Evolutionary conservation across 768 basidiomycete genomes (phyloP), one percentile per base, ranked within the genome.

Genomic region (Xerocomellus intermedius): DNA sequence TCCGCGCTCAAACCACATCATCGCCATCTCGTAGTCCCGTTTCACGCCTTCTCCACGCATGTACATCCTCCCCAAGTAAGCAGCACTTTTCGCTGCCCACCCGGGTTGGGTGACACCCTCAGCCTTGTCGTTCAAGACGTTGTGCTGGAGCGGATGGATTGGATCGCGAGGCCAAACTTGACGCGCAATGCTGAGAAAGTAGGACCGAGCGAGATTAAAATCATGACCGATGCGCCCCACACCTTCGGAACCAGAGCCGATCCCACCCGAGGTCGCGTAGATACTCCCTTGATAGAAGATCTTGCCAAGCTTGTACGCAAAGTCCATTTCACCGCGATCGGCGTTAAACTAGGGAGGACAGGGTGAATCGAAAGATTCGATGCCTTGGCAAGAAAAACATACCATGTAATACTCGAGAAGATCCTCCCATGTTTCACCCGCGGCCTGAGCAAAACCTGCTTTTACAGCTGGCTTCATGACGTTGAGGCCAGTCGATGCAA

Each of bases 261-360:
- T 84, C 10, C 96, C 95, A 4, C 93, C 93, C 14, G 78, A 70
- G 10, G 83, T 76, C 6, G 82, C 79, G 65, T 97, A 98, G 35
- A 98, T 89, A 54, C 91, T 94, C 17, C 97, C 97, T 67, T 94
- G 90, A 66, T 99, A 98, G 74, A 89, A 96, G 10, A 98, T 90
- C 72, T 92, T 88, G n/a, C 94, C 97, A 2, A 98, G 81, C 16
- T 91, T 85, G 71, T 90, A 94, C 2, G 94, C 93, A 68, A 92
- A 96, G 58, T 88, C 85, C 48, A 83, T 83, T 62, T 94, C 91
- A 26, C 92, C 93, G 26, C 94, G 85, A 63, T 98, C 94, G 7
- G 96, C 92, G 48, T 98, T 97, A 73, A 96, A 99, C 89, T 96
- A 58, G 21, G 59, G 36, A 53, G 28, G 36, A 55, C 37, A 55